These are phyloP conservation scores for Neurospora sp. DNA, from an alignment of 495 filamentous ascomycete species.

Conservation along the genomic window DNA sequence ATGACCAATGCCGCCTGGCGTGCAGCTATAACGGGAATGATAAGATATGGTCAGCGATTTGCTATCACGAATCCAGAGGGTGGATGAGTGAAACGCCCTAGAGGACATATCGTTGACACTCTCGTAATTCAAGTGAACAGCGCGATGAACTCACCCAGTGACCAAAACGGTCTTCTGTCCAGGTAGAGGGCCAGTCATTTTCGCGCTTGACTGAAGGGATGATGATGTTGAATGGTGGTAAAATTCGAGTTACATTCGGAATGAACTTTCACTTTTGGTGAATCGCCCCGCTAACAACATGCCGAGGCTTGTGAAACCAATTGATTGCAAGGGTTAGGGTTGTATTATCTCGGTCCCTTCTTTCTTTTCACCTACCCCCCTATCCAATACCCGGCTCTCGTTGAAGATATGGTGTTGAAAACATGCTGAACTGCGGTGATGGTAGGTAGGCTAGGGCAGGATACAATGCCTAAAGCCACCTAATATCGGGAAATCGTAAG, in stretches of 20 bases:
- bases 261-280: not conserved
- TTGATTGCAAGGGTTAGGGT: not conserved
- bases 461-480: not conserved
- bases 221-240: not conserved
- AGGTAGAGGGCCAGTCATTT: conserved; percentile 17
- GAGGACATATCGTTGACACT: not conserved
- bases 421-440: not conserved
- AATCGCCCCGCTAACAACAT: not conserved
- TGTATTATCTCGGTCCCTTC: not conserved
- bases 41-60: not conserved
- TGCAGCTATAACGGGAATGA: conserved; percentile 28
- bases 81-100: not conserved
- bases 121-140: not conserved
- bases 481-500: not conserved
- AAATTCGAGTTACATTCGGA: not conserved
- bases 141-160: conserved; percentile 31
- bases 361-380: not conserved
- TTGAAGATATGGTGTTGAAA: not conserved
- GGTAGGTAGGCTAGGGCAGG: not conserved
- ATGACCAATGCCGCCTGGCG: conserved; percentile 45
- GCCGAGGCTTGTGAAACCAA: not conserved
- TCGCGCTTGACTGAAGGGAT: not conserved
- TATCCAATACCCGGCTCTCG: not conserved
- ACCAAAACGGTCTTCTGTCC: conserved; percentile 42
- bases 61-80: not conserved